Base-by-base conservation (phyloP, 2,329 filamentous ascomycete species). In the Arthroderma sp. region DNA sequence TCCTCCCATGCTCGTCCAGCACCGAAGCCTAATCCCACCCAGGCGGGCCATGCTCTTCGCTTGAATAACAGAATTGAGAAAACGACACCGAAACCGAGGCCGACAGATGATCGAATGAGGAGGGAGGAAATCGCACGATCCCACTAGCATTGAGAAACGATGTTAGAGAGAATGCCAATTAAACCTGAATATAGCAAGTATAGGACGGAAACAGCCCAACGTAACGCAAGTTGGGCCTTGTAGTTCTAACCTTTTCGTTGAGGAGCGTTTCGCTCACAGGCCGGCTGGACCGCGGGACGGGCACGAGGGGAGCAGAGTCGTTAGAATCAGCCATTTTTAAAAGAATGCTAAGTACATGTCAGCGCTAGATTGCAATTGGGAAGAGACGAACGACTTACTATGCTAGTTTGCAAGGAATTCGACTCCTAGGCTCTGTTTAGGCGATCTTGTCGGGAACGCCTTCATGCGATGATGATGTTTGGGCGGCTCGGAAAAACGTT, bases 31-130 rank as follows among this genome's bases (percentile, higher is more conserved):
- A 89, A 75, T 53, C 91, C 91, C 54, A 94, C 78, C 63, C 86
- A 91, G n/a, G 88, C 91, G 47, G 91, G 91, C 86, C 89, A 98
- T 54, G 91, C 85, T 71, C 91, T 82, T 68, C 93, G 83, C 77
- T 94, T 94, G 79, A 98, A 98, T 45, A 98, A 71, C 47, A 98
- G 83, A 50, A 98, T 88, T 50, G 91, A 96, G 75, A 98, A 96
- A 69, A 98, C 85, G 65, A 98, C 83, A 63, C 91, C 91, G 70
- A 98, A 98, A 56, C 84, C 86, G 63, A 96, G 83, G 61, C 91
- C 91, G 66, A 98, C 83, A 46, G 85, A 82, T 53, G 89, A 96
- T 69, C 93, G 88, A 74, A 98, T 93, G 63, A 98, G 79, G 67
- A 95, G 79, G 62, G 93, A 95, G 57, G 91, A 96, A 57, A 98